A percentile compares a stretch with the other conserved stretches of the same genome.
These are phyloP conservation scores for thale cress (Arabidopsis thaliana) DNA, from an alignment of 345 rosid species.

Conservation along the genomic window DNA sequence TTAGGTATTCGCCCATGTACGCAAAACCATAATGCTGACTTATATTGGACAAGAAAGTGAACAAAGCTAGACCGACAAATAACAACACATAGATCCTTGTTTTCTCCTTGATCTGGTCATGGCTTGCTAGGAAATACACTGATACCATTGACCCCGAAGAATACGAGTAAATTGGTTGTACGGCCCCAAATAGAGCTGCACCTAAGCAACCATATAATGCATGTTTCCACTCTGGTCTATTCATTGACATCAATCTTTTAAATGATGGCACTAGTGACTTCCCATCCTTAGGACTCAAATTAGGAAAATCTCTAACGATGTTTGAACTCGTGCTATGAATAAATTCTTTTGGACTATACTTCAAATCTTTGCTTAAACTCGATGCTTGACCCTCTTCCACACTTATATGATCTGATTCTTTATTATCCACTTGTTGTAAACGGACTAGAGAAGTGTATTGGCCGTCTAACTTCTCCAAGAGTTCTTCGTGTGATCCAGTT, in stretches of 20 bases:
- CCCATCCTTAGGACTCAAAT: conserved; percentile 15
- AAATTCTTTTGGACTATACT: conserved; percentile 48
- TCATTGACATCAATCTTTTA: conserved; percentile 58
- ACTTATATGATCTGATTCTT: conserved; percentile 43
- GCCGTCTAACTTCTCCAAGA: conserved; percentile 47
- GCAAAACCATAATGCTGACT: conserved; percentile 65
- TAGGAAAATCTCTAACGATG: background rate
- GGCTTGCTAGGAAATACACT: conserved; percentile 49
- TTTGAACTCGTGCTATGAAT: conserved; percentile 38
- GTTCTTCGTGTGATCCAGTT: background rate
- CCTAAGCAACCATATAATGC: conserved; percentile 37
- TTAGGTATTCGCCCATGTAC: conserved; percentile 37
- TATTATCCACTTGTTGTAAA: conserved; percentile 45
- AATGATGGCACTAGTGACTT: conserved; percentile 56
- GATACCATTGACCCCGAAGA: conserved; percentile 56
- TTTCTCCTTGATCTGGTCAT: conserved; percentile 53
- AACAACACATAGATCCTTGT: conserved; percentile 49
- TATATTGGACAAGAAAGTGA: conserved; percentile 49
- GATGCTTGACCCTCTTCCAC: background rate
- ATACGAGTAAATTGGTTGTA: conserved; percentile 56
- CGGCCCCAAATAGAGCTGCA: conserved; percentile 58
- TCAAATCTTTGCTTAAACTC: conserved; percentile 40
- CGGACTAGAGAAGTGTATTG: conserved; percentile 70
- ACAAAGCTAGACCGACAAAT: conserved; percentile 16
- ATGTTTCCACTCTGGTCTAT: conserved; percentile 62